phyloP scores from a whole-genome alignment of 345 rosid species.

The Rhizophora mangle region DNA sequence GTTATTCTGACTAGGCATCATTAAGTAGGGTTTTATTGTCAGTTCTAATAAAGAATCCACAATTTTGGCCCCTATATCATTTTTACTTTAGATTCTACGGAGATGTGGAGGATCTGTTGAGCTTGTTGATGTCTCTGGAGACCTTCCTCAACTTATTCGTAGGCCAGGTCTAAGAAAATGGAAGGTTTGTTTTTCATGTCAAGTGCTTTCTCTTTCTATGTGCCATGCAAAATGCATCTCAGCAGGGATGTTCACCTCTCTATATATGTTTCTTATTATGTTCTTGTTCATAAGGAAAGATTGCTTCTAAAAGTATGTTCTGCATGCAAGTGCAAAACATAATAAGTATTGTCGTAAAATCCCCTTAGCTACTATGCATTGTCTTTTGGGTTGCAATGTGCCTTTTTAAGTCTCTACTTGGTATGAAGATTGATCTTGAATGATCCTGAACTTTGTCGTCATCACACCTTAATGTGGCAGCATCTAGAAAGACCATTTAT shows the following conservation, averaged over 20 bases:
- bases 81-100: slow-evolving; percentile 54
- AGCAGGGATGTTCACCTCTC: not conserved
- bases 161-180: slow-evolving; percentile 82
- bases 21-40: not conserved
- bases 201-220: not conserved
- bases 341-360: not conserved
- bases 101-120: slow-evolving; percentile 78
- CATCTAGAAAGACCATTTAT: no score
- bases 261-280: no score
- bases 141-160: slow-evolving; percentile 78
- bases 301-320: no score
- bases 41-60: not conserved
- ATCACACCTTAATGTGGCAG: no score
- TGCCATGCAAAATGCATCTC: not conserved
- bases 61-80: not conserved
- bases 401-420: not conserved
- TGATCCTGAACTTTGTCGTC: not conserved
- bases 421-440: not conserved
- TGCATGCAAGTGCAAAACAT: slow-evolving; percentile 6
- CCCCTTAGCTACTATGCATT: not conserved
- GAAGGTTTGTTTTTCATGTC: slow-evolving; percentile 56
- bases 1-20: not conserved
- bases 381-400: not conserved
- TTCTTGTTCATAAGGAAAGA: no score
- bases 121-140: slow-evolving; percentile 73